These are phyloP conservation scores for Vigna radiata DNA, from an alignment of 306 rosid genomes.

Conservation along the genomic window DNA sequence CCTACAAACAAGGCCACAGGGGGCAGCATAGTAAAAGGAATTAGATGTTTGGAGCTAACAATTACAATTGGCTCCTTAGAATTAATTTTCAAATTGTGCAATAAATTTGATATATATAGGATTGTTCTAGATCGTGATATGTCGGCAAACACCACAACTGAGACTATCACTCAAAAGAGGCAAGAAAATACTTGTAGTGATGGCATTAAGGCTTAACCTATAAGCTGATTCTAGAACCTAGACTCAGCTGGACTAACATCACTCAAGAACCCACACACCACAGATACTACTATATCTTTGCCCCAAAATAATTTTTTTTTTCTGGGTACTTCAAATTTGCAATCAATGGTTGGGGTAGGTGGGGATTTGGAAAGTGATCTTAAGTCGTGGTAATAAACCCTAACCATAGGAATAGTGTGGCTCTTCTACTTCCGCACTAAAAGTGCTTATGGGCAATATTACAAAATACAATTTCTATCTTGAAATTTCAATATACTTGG, in stretches of 20 bases:
- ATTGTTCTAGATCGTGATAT: neutral
- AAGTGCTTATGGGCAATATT: neutral
- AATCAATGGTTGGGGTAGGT: neutral
- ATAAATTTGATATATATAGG: conserved; percentile 27
- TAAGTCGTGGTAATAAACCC: conserved; percentile 24
- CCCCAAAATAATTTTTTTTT: neutral
- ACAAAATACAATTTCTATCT: conserved; percentile 3
- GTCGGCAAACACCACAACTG: neutral
- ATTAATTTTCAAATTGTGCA: conserved; percentile 26
- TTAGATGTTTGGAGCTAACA: neutral
- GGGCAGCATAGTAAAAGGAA: conserved; percentile 18
- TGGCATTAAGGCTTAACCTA: neutral
- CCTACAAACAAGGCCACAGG: conserved; percentile 19
- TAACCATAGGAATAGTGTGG: conserved; percentile 2
- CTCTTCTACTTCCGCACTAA: neutral
- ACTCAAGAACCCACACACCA: neutral
- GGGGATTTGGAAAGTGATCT: conserved; percentile 13
- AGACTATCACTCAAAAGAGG: conserved; percentile 10
- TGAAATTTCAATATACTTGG: conserved; percentile 30
- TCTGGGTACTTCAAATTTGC: neutral
- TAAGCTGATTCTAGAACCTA: conserved; percentile 10
- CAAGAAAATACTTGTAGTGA: neutral
- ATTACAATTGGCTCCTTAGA: conserved; percentile 4
- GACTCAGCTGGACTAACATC: neutral
- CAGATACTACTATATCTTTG: neutral